Base-by-base conservation (phyloP, 495 filamentous ascomycete genomes). In the Penicillium psychrofluorescens region DNA sequence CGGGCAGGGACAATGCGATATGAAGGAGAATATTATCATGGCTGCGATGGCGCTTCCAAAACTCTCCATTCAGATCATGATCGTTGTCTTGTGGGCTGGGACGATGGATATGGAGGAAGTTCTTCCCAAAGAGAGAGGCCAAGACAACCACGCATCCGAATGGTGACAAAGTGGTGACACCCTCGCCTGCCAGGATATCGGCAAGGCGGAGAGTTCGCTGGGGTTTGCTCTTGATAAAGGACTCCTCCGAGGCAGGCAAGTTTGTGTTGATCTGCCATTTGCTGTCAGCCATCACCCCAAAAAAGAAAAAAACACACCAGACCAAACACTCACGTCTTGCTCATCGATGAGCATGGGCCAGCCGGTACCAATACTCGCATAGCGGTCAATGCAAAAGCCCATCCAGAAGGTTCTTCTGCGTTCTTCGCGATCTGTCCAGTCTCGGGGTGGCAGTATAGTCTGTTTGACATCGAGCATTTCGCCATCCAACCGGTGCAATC, bases 281-380 rank as follows among this genome's bases (percentile, higher is more conserved):
- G 34, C 29, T 8, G 43, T 38, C 59, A 56, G 36, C 34, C 11
- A 34, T 13, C 15, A 4, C 10, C 12, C 9, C n/a, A n/a, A n/a
- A n/a, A n/a, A 22, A 27, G 42, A 11, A 33, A n/a, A 8, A 28
- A 2, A 12, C 11, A 22, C 10, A 8, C 32, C 1, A n/a, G 14
- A 22, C 37, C 7, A 15, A 2, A 14, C 11, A 62, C 78, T 68
- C 46, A 86, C 82, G 67, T 98, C 92, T 58, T 77, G 77, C 63
- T 99, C 94, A 50, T 97, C 92, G 35, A 98, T 78, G 0, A 79
- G 80, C 83, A 97, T 85, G 1, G 92, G 94, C 92, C 92, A 98
- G 11, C 94, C 94, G 16, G 92, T 98, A 28, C 92, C 94, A 46
- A 98, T 91, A 66, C 90, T 95, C 7, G 92, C 89, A 62, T 91